Conservation (phyloP, 1,284 basidiomycete species). For the Kalmanozyma brasiliensis region DNA sequence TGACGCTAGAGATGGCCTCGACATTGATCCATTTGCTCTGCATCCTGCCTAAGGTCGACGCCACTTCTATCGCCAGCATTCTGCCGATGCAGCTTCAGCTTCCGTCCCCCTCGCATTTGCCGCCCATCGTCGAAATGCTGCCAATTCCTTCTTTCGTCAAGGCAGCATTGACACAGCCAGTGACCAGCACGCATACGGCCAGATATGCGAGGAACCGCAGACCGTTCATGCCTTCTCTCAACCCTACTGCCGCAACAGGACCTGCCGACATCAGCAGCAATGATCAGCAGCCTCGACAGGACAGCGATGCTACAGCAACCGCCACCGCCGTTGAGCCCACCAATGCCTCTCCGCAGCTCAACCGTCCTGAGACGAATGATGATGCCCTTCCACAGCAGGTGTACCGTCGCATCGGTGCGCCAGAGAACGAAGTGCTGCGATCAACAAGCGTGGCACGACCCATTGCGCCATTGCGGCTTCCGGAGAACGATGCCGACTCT, state of each 20-base stretch:
- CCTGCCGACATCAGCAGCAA: neutral
- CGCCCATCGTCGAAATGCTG: slow-evolving; percentile 34
- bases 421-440: slow-evolving; percentile 28
- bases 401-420: slow-evolving; percentile 31
- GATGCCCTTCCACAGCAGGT: slow-evolving; percentile 18
- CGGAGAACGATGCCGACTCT: slow-evolving; percentile 3
- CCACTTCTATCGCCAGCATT: slow-evolving; percentile 18
- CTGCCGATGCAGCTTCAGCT: slow-evolving; percentile 26
- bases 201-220: slow-evolving; percentile 19
- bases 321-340: neutral
- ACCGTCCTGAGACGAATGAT: neutral
- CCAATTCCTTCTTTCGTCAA: slow-evolving; percentile 26
- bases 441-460: slow-evolving; percentile 36
- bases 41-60: slow-evolving; percentile 37
- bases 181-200: slow-evolving; percentile 3
- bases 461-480: slow-evolving; percentile 29
- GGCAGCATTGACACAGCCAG: slow-evolving; percentile 22
- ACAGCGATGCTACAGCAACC: neutral
- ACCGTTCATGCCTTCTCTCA: slow-evolving; percentile 43
- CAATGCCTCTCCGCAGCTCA: neutral
- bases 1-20: slow-evolving; percentile 30
- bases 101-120: slow-evolving; percentile 50
- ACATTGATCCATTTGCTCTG: slow-evolving; percentile 32
- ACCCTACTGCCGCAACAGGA: neutral
- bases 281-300: neutral